These are phyloP conservation scores for Hydnum rufescens DNA, from an alignment of 768 basidiomycete species.

Conservation along the genomic window DNA sequence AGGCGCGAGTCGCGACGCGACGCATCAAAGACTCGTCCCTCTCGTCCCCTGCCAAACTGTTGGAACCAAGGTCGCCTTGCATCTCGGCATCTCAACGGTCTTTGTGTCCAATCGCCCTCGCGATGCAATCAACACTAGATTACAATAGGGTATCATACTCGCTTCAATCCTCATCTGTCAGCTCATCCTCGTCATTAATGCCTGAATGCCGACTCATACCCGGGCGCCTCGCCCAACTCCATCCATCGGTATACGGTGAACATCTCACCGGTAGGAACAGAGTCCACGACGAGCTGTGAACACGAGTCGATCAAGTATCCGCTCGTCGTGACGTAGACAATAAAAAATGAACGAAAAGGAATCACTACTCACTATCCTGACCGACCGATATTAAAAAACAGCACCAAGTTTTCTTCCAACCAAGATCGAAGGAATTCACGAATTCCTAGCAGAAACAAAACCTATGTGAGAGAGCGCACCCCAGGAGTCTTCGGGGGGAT, in stretches of 20 bases:
- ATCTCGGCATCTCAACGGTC: too few species aligned
- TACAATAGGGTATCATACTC: too few species aligned
- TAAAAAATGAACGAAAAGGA: too few species aligned
- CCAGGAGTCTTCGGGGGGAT: slow-evolving; percentile 5
- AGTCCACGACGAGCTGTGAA: slow-evolving; percentile 45
- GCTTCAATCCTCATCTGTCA: slow-evolving; percentile 73
- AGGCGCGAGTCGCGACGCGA: too few species aligned
- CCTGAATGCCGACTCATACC: slow-evolving; percentile 46
- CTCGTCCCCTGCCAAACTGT: too few species aligned
- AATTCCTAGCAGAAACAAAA: slow-evolving; percentile 31
- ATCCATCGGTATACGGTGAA: slow-evolving; percentile 70
- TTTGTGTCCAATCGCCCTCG: too few species aligned
- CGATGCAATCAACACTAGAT: too few species aligned
- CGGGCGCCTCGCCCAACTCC: slow-evolving; percentile 49
- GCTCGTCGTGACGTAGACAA: slow-evolving; percentile 11
- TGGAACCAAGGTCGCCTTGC: too few species aligned
- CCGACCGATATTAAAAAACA: slow-evolving; percentile 76
- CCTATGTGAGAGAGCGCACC: neutral
- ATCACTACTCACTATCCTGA: slow-evolving; percentile 76
- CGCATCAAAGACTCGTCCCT: too few species aligned
- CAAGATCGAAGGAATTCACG: slow-evolving; percentile 82
- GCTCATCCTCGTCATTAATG: slow-evolving; percentile 55
- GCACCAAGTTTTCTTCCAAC: slow-evolving; percentile 43
- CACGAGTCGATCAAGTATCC: neutral
- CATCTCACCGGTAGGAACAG: slow-evolving; percentile 68